Base-by-base conservation (phyloP, 768 basidiomycete genomes). In the Psilocybe cyanescens region DNA sequence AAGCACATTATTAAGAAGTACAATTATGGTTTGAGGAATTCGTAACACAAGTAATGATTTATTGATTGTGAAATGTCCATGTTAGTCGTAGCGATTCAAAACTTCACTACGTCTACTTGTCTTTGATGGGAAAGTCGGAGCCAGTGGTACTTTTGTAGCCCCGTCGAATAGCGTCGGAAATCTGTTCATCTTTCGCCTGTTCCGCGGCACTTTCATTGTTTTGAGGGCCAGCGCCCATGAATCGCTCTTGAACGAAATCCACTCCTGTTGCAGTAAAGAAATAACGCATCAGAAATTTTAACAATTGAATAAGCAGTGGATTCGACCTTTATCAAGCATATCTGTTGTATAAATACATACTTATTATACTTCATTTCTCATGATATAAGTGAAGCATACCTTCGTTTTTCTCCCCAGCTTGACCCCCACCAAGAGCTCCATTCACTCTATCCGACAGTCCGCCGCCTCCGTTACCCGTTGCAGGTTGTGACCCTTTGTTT, bases 181-280 rank as follows among this genome's bases (percentile, higher is more conserved):
- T 80, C 58, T 75, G 71, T 60, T 79, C 73, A 62, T 80, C 80
- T 62, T 81, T 81, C 8, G 73, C 69, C 62, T 81, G 77, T 67
- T 81, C 79, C 28, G 75, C 28, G 0, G 78, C 78, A 24, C 70
- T 74, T 65, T 82, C 80, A 67, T 82, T 75, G n/a, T 67, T 71
- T 70, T 82, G 80, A 33, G 71, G 66, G 3, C 78, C 80, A 49
- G 68, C 64, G 30, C 71, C 63, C 60, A 80, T 62, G 30, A 78
- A 52, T 45, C 74, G 70, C 66, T 80, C 72, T 60, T 81, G 79
- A 14, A 77, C 74, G 57, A 74, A 78, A 55, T 81, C 79, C 24
- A 81, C 74, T 71, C 77, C 71, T 72, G 77, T 79, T 11, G 60
- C 78, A 78, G n/a, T 24, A 24, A 81, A 71, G 12, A 57, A 50